These are phyloP conservation scores for Pseudogymnoascus sp. DNA, from an alignment of 2,329 filamentous ascomycete genomes.

Conservation along the genomic window DNA sequence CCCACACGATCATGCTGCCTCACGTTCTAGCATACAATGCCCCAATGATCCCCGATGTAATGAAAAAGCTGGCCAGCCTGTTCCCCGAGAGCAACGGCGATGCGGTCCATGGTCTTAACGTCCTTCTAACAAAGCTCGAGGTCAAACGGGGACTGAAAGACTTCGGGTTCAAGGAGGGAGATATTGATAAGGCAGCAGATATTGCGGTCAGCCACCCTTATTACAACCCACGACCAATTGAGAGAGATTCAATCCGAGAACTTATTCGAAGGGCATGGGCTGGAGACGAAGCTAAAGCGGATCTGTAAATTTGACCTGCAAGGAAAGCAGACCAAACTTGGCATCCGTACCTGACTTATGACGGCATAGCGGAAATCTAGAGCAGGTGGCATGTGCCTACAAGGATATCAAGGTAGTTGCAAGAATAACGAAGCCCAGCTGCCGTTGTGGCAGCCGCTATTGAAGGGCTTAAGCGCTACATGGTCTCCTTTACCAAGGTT, in stretches of 20 bases:
- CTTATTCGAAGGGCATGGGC: conserved; percentile 53
- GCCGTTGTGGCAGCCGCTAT: not conserved
- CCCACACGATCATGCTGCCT: conserved; percentile 54
- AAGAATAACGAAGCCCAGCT: not conserved
- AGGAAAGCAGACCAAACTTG: not conserved
- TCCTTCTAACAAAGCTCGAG: conserved; percentile 43
- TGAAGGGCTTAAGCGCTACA: not conserved
- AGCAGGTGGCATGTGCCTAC: not conserved
- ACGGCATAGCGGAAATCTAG: not conserved
- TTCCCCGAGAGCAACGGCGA: conserved; percentile 51
- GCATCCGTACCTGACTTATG: not conserved
- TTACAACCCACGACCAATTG: conserved; percentile 49
- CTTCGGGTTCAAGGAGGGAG: conserved; percentile 51
- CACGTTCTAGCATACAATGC: conserved; percentile 57
- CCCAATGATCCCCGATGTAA: conserved; percentile 42
- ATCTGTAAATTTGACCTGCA: conserved; percentile 32
- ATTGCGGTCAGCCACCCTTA: conserved; percentile 49
- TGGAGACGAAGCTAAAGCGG: conserved; percentile 46
- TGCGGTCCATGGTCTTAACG: conserved; percentile 48
- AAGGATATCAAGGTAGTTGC: not conserved
- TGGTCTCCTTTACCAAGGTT: not conserved
- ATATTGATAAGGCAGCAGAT: conserved; percentile 52
- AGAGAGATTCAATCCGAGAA: conserved; percentile 44
- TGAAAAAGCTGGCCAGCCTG: conserved; percentile 43
- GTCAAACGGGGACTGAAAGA: conserved; percentile 46